A percentile compares a stretch with the other conserved stretches of the same genome.
phyloP scores from a whole-genome alignment of 2,329 filamentous ascomycete genomes.

The Exophiala sp. region DNA sequence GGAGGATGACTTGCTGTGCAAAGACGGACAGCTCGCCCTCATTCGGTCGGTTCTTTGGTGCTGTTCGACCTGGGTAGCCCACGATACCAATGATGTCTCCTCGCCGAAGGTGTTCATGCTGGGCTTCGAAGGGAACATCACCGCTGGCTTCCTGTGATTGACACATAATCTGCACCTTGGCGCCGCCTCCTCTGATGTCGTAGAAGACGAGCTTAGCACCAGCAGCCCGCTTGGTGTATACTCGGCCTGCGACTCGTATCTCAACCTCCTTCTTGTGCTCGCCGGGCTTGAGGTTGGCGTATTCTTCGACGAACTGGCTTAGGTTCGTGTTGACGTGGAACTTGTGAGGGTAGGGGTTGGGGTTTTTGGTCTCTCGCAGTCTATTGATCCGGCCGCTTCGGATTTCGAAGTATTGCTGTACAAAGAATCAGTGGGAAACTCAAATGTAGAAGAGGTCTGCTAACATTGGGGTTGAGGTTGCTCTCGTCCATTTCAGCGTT shows the following conservation, averaged over 20 bases:
- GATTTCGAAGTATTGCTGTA: conserved; percentile 91
- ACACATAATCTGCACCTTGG: conserved; percentile 86
- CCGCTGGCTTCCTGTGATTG: conserved; percentile 75
- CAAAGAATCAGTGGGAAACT: conserved; percentile 17
- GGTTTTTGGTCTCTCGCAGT: conserved; percentile 67
- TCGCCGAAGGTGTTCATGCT: conserved; percentile 83
- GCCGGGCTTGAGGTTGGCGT: conserved; percentile 75
- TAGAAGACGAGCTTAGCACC: conserved; percentile 90
- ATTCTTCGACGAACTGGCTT: conserved; percentile 73
- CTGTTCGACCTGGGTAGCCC: conserved; percentile 79
- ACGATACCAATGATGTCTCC: conserved; percentile 91
- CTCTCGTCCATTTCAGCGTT: conserved; percentile 59
- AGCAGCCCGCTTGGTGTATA: conserved; percentile 81
- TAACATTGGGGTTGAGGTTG: conserved; percentile 70
- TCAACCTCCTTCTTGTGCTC: conserved; percentile 73
- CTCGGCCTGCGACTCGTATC: conserved; percentile 75
- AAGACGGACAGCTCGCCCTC: conserved; percentile 94
- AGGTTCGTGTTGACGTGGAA: conserved; percentile 85
- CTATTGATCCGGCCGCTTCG: conserved; percentile 78
- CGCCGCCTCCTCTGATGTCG: conserved; percentile 72
- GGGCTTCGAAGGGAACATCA: conserved; percentile 71
- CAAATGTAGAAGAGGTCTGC: conserved; percentile 32
- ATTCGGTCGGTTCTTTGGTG: conserved; percentile 74
- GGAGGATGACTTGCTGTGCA: conserved; percentile 76
- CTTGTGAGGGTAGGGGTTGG: conserved; percentile 89